Conservation (phyloP, 257 asterid genomes). For the Gardenia jasminoides region DNA sequence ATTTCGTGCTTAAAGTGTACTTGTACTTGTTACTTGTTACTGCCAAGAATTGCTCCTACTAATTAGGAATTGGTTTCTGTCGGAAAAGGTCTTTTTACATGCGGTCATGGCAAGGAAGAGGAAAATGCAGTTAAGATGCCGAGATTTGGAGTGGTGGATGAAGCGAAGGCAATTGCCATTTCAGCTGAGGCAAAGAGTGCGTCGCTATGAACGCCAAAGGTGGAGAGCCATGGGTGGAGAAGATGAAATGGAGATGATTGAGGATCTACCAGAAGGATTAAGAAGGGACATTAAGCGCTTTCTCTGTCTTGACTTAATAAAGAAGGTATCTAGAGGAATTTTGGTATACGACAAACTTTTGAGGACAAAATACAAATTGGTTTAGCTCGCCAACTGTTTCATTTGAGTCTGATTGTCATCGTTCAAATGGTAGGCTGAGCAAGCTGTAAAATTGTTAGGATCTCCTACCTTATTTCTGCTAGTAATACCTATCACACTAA, state of each 20-base stretch:
- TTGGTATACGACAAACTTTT: not conserved
- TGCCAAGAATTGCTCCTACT: not conserved
- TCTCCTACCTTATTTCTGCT: not conserved
- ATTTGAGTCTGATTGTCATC: not conserved
- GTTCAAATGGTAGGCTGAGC: not conserved
- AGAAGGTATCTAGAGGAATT: slow-evolving; percentile 47
- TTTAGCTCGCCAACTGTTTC: not conserved
- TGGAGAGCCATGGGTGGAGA: slow-evolving; percentile 77
- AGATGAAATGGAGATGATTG: slow-evolving; percentile 74
- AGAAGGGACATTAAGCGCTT: slow-evolving; percentile 91
- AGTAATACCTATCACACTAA: not conserved
- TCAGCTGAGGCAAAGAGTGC: slow-evolving; percentile 69
- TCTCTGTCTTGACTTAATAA: slow-evolving; percentile 74
- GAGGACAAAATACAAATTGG: not conserved
- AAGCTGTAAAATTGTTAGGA: not conserved
- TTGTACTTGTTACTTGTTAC: not conserved
- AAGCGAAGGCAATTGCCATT: slow-evolving; percentile 82
- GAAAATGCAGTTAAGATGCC: slow-evolving; percentile 82
- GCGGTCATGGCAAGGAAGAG: slow-evolving; percentile 92
- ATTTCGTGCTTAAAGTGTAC: too few species aligned
- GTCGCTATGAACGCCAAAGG: slow-evolving; percentile 72
- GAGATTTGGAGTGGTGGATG: slow-evolving; percentile 99
- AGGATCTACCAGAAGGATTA: slow-evolving; percentile 86
- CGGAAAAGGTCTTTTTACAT: slow-evolving; percentile 71
- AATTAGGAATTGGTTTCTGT: not conserved